Evolutionary conservation across 805 yeast species (phyloP).

Genomic region (Candida dajiaensis): DNA sequence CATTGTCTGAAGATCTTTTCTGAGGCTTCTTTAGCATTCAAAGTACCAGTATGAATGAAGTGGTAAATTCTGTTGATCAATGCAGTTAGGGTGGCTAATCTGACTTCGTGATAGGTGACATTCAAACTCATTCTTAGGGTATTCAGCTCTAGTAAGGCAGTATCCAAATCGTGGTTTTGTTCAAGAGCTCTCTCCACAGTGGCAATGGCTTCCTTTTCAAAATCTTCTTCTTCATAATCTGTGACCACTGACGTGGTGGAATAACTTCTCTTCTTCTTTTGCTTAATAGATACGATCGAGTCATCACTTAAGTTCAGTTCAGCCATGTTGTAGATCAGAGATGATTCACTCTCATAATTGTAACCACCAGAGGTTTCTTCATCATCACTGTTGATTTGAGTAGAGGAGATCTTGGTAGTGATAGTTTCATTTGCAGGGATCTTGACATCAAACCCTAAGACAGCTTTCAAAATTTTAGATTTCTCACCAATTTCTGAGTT

Average conservation of each 20-base stretch:
- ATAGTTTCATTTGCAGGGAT: conserved; percentile 35
- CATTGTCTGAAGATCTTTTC: conserved; percentile 72
- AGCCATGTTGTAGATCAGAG: conserved; percentile 39
- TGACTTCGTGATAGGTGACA: conserved; percentile 89
- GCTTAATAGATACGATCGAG: conserved; percentile 44
- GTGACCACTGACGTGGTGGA: conserved; percentile 38
- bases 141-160: conserved; percentile 87
- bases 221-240: conserved; percentile 65
- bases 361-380: conserved; percentile 24
- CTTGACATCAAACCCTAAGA: conserved; percentile 70
- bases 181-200: conserved; percentile 89
- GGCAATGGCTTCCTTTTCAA: conserved; percentile 85
- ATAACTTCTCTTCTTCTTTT: conserved; percentile 39
- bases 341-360: conserved; percentile 31
- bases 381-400: conserved; percentile 14
- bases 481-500: conserved; percentile 48
- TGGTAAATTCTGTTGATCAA: conserved; percentile 64
- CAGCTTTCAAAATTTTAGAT: conserved; percentile 57
- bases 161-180: conserved; percentile 87
- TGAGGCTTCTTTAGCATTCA: conserved; percentile 71
- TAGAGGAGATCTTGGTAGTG: conserved; percentile 6
- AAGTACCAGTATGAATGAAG: conserved; percentile 70
- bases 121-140: conserved; percentile 97
- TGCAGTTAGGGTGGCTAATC: conserved; percentile 74
- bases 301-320: conserved; percentile 50